Base-by-base conservation (phyloP, 1,284 basidiomycete genomes). In the Lentinus polychrous region DNA sequence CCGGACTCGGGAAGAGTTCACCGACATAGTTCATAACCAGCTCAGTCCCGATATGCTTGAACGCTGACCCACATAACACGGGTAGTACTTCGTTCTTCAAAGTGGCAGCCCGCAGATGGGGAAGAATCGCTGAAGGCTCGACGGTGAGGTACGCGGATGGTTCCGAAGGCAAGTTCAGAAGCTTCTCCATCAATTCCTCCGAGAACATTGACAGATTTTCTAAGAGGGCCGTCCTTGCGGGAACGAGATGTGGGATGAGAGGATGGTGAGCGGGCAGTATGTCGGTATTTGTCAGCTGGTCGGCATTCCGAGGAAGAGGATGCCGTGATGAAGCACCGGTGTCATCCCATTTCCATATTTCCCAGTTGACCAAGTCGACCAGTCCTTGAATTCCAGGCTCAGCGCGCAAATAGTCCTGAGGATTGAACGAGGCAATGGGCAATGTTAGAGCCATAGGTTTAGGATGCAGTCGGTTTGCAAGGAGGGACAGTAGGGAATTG, bases 121-220 rank as follows among this genome's bases (percentile, higher is more conserved):
- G 70, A 34, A 87, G 65, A 49, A 91, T 75, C 8, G 68, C 64
- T 8, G 68, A 57, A 24, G 72, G 53, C 1, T 74, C 62, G 23
- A 91, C 61, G 14, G 71, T 68, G 7, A 87, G 69, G 63, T 91
- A 91, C 2, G 82, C 73, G 2, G 76, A 75, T 3, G 81, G 71
- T 38, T 72, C 71, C 1, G 77, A 66, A 1, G 86, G 74, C n/a
- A 81, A 58, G 27, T 66, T 62, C 34, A 90, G 70, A 10, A 92
- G 69, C 20, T 69, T 66, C 46, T 91, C 85, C 75, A 94, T 81
- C 14, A 94, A 70, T 27, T 79, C 76, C 52, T 91, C 87, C 15
- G 89, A 91, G 50, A 81, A 76, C 77, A 88, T 88, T 7, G 86
- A 81, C 12, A 93, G 70, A 51, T 81, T 83, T 54, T 93, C 90